Conservation (phyloP, 1,284 basidiomycete species). For the Somion occarium region DNA sequence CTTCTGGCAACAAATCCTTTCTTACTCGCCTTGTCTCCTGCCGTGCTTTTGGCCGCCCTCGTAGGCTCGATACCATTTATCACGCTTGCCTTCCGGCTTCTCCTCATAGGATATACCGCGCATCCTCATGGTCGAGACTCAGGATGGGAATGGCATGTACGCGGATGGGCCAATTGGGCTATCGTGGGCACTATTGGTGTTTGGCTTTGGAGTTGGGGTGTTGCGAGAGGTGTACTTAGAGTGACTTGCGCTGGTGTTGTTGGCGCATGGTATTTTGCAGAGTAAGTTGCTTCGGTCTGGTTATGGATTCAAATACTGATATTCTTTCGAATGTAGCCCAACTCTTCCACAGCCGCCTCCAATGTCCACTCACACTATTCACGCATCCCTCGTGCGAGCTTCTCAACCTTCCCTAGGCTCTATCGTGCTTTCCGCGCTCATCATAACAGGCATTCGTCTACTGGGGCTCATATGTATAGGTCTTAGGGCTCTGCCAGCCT, state of each 20-base stretch:
- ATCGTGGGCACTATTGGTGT: slow-evolving; percentile 63
- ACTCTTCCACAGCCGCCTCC: slow-evolving; percentile 44
- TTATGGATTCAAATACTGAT: not conserved
- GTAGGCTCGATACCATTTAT: slow-evolving; percentile 81
- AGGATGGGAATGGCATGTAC: slow-evolving; percentile 66
- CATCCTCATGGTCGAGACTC: slow-evolving; percentile 25
- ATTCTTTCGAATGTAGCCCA: slow-evolving; percentile 33
- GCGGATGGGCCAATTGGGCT: slow-evolving; percentile 80
- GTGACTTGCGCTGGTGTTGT: slow-evolving; percentile 81
- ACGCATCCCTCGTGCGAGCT: slow-evolving; percentile 74
- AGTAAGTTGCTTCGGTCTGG: slow-evolving; percentile 40
- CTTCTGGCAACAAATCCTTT: slow-evolving; percentile 79
- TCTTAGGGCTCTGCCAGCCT: slow-evolving; percentile 52
- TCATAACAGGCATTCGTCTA: slow-evolving; percentile 67
- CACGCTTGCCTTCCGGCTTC: slow-evolving; percentile 76
- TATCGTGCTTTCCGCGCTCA: slow-evolving; percentile 70
- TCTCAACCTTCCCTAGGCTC: slow-evolving; percentile 80
- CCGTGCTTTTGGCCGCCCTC: slow-evolving; percentile 70
- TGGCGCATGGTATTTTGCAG: slow-evolving; percentile 89
- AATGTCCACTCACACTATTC: slow-evolving; percentile 65
- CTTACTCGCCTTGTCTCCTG: slow-evolving; percentile 75
- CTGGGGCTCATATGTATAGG: slow-evolving; percentile 43
- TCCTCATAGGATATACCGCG: slow-evolving; percentile 66
- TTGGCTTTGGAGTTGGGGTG: slow-evolving; percentile 92
- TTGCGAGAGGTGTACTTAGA: slow-evolving; percentile 77